Base-by-base conservation (phyloP, 2,329 filamentous ascomycete genomes). In the Monosporascus cannonballus region DNA sequence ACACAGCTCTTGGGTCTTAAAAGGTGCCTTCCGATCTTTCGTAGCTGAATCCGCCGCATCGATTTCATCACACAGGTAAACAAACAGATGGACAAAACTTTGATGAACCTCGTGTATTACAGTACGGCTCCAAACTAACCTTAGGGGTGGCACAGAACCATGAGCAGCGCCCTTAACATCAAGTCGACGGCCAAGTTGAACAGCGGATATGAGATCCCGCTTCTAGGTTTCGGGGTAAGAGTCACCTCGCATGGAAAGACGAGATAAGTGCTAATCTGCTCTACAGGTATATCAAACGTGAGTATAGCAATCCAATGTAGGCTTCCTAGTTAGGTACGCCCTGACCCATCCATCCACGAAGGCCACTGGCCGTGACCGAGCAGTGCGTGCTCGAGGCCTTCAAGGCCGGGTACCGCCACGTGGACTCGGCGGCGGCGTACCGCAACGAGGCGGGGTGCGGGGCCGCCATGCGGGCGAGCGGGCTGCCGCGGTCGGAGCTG, bases 401-500 rank as follows among this genome's bases (percentile, higher is more conserved):
- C 39, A 69, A 70, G 6, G 65, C 70, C 22, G 79, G 80, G 24
- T 83, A 83, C 60, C 76, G 78, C 49, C 80, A 83, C 61, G 73
- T 81, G 58, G 79, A 82, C 67, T 80, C 76, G 11, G 79, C 79
- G 2, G 74, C 75, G 6, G 69, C 65, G 8, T 81, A 82, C 64
- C 64, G 63, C 41, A 82, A 82, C 61, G 78, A 81, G 58, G 74
- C 70, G 11, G 71, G 70, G 9, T 74, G 72, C 50, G 78, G 74
- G n/a, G 67, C 69, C 6, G 72, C 73, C 37, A 73, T 81, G 52
- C 62, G 70, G 38, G 48, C 55, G n/a, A 69, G 71, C 44, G 69
- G 67, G 20, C 52, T 79, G 5, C 68, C 75, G 6, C 73, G 79
- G 47, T 69, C 70, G 27, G 68, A 78, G 2, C 67, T 82, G 65